phyloP scores from a whole-genome alignment of 306 rosid genomes.

The Sophora flavescens region DNA sequence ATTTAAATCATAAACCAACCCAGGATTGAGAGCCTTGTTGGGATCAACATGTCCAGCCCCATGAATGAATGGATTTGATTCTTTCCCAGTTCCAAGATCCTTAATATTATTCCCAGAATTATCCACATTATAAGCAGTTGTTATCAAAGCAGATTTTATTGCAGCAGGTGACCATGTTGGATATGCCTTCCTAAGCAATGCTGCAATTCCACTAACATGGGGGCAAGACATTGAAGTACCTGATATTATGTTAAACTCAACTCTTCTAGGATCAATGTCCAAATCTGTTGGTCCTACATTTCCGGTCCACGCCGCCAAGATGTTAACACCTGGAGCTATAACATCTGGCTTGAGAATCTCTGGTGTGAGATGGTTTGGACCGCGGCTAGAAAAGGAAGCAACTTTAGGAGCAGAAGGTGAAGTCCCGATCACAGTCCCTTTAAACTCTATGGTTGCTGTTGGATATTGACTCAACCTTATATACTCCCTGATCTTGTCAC shows the following conservation, averaged over 20 bases:
- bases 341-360: conserved; percentile 94
- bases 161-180: conserved; percentile 89
- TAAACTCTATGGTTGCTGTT: conserved; percentile 68
- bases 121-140: conserved; percentile 78
- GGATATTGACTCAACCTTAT: conserved; percentile 53
- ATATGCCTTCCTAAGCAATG: conserved; percentile 76
- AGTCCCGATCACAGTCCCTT: conserved; percentile 77
- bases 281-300: conserved; percentile 75
- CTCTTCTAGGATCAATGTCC: conserved; percentile 81
- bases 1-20: conserved; percentile 74
- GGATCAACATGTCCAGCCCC: conserved; percentile 99
- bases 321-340: conserved; percentile 94
- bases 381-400: conserved; percentile 91
- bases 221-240: conserved; percentile 99
- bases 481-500: conserved; percentile 66
- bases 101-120: conserved; percentile 63
- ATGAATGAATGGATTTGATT: conserved; percentile 75
- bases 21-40: conserved; percentile 82
- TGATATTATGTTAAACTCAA: conserved; percentile 88
- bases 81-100: conserved; percentile 77
- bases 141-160: conserved; percentile 80
- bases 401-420: conserved; percentile 82
- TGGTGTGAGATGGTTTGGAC: conserved; percentile 69
- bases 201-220: conserved; percentile 89
- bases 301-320: conserved; percentile 92